Base-by-base conservation (phyloP, 1,139 yeast genomes). In the Pichia sp. region DNA sequence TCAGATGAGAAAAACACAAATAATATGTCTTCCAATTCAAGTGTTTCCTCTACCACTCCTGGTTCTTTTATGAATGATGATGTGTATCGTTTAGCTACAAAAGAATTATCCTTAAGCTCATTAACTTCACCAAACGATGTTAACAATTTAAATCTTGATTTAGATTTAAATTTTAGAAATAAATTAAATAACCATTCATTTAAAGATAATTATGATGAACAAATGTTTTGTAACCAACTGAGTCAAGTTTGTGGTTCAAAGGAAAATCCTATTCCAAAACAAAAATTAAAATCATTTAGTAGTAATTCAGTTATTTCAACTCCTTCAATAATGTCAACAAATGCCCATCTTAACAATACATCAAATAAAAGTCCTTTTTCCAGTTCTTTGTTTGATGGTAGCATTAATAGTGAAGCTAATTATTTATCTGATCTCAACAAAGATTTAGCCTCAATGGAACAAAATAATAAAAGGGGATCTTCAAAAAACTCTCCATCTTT, bases 161-260 rank as follows among this genome's bases (percentile, higher is more conserved):
- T 12, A 24, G 22, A 29, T 24, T 4, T 29, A 11, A 25, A 29
- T 33, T 12, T 41, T 6, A 40, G 38, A 4, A 39, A 47, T 22
- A 55, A 52, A 46, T 31, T 49, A 29, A 51, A 55, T 38, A 51
- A 54, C 44, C 24, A 43, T 20, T 60, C 65, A 46, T 67, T 67
- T 46, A 63, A 67, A 40, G 71, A 67, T n/a, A 65, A 68, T 45
- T 74, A 69, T 54, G 71, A 72, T 55, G 78, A 74, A 52, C 69
- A 70, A 42, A 69, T 71, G 25, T 90, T 90, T 59, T 90, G 97
- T 60, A 76, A 74, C 27, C 77, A 80, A 56, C 70, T 90, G 55
- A 76, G 77, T 51, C 75, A 80, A 60, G 97, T 90, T 0, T 90
- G 97, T 64, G 97, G 96, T 20, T 82, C 82, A n/a, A 80, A 71